These are phyloP conservation scores for Spiromastix sp. DNA, from an alignment of 2,329 filamentous ascomycete genomes.

Conservation along the genomic window DNA sequence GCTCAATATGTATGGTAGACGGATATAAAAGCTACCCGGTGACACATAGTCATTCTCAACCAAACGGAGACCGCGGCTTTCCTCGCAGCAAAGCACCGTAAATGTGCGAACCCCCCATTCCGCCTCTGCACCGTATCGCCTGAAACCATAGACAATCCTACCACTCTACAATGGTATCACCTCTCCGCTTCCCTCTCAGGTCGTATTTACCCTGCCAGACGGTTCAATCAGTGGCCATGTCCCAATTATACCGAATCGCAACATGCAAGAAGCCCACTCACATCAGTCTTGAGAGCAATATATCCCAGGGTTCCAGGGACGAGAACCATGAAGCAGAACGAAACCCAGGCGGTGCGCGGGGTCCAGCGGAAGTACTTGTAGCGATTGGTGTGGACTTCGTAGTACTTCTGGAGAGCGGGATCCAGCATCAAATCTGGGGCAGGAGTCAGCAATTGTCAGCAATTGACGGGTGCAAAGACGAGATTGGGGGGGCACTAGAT, in stretches of 20 bases:
- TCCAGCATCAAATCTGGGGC: constrained; percentile 30
- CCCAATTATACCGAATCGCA: no score
- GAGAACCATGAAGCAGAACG: constrained; percentile 63
- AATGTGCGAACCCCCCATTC: no score
- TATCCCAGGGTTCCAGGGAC: constrained; percentile 63
- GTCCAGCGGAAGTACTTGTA: constrained; percentile 97
- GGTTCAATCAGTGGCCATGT: no score
- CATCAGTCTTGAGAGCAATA: constrained; percentile 71
- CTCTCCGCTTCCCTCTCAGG: constrained; percentile 76
- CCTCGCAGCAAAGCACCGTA: no score
- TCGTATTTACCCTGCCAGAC: constrained; percentile 75
- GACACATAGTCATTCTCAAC: no score
- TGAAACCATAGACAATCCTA: no score
- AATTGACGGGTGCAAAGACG: neutral
- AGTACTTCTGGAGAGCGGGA: constrained; percentile 39
- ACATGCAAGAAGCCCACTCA: constrained; percentile 48
- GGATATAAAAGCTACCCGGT: no score
- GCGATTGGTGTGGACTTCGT: constrained; percentile 42
- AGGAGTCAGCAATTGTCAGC: constrained; percentile 41
- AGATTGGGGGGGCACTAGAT: neutral
- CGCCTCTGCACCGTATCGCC: no score
- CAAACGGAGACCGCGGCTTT: no score
- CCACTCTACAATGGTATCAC: constrained; percentile 73
- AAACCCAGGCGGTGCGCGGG: constrained; percentile 66
- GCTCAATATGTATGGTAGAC: no score